A percentile compares a stretch with the other conserved stretches of the same genome.
phyloP scores from a whole-genome alignment of 2,329 filamentous ascomycete genomes.

The Ramichloridium luteum region DNA sequence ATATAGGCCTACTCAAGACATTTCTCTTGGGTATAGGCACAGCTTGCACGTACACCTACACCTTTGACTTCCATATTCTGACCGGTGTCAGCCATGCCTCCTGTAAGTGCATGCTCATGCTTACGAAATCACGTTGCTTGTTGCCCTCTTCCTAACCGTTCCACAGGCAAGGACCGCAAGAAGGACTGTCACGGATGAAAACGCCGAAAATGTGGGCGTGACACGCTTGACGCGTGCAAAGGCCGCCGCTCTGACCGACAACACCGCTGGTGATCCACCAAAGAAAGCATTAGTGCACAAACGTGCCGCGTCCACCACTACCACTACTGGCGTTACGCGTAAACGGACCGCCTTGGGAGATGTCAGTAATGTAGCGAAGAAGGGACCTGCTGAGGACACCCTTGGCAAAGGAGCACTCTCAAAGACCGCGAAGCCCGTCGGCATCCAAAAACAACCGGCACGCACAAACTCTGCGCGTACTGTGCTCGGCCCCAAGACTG shows the following conservation, averaged over 20 bases:
- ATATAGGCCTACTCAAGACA: neutral
- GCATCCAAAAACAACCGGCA: slow-evolving; percentile 58
- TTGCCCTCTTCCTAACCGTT: slow-evolving; percentile 32
- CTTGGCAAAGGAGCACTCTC: slow-evolving; percentile 53
- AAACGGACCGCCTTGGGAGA: slow-evolving; percentile 83
- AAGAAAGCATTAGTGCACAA: slow-evolving; percentile 38
- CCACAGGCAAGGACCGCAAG: slow-evolving; percentile 57
- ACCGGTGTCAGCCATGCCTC: slow-evolving; percentile 28
- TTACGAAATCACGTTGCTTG: too few species aligned
- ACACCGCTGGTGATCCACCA: slow-evolving; percentile 46
- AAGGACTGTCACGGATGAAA: slow-evolving; percentile 76
- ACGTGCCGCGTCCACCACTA: slow-evolving; percentile 31
- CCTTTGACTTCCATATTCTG: too few species aligned
- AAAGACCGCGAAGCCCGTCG: slow-evolving; percentile 67
- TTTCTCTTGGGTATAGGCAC: too few species aligned
- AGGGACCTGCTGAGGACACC: slow-evolving; percentile 39
- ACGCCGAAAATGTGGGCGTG: slow-evolving; percentile 61
- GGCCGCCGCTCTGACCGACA: slow-evolving; percentile 52
- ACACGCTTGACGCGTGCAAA: slow-evolving; percentile 90
- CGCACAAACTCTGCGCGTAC: slow-evolving; percentile 44
- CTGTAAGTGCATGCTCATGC: slow-evolving; percentile 21
- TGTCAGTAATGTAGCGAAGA: slow-evolving; percentile 88
- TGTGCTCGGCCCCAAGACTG: slow-evolving; percentile 55
- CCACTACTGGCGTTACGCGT: slow-evolving; percentile 33
- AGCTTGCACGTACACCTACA: too few species aligned